phyloP scores from a whole-genome alignment of 176 grass and related monocot species.

The Eragrostis curvula region DNA sequence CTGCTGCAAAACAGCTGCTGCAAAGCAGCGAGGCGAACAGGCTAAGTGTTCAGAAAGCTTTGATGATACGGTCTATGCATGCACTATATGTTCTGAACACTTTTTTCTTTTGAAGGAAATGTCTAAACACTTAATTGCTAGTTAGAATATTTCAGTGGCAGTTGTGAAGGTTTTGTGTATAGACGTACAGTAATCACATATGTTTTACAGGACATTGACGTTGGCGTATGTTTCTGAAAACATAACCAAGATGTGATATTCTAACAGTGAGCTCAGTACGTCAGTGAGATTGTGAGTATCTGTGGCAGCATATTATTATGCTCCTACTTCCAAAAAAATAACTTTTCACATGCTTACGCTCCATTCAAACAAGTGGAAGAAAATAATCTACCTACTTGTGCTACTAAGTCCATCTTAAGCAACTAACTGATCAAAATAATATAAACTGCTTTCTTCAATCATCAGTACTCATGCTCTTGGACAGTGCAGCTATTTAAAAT shows the following conservation, averaged over 20 bases:
- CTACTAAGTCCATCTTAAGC: conserved; percentile 21
- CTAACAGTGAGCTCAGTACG: not conserved
- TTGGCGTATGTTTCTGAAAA: not conserved
- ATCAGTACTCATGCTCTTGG: not conserved
- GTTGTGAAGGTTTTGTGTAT: not conserved
- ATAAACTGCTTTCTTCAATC: not conserved
- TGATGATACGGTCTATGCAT: not conserved
- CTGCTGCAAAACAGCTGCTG: too few relatives aligned
- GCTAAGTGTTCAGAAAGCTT: not conserved
- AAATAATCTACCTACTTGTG: conserved; percentile 30
- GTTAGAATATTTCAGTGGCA: not conserved
- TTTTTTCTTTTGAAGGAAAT: too few relatives aligned
- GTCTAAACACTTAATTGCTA: not conserved
- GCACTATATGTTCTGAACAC: too few relatives aligned
- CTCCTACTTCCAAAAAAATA: not conserved
- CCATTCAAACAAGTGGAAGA: conserved; percentile 25
- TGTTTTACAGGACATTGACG: not conserved
- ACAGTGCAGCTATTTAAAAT: not conserved
- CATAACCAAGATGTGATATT: conserved; percentile 1
- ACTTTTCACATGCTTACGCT: not conserved
- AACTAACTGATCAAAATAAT: conserved; percentile 9
- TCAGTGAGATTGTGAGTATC: conserved; percentile 4
- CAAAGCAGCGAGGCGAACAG: too few relatives aligned
- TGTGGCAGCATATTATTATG: not conserved
- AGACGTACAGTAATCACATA: not conserved